These are phyloP conservation scores for Lachancea cidri DNA, from an alignment of 805 yeast species.

Conservation along the genomic window DNA sequence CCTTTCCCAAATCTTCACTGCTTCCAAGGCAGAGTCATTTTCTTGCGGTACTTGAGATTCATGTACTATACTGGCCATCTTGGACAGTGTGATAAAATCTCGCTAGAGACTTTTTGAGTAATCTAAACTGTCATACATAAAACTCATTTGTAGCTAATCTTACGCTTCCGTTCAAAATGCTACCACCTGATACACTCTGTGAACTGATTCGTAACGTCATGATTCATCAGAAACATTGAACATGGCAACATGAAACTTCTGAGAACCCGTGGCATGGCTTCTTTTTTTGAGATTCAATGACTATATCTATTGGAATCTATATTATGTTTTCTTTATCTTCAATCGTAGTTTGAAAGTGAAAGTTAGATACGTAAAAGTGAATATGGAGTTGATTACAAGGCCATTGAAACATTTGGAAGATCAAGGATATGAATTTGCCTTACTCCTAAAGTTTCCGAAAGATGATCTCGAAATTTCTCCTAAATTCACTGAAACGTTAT, in stretches of 20 bases:
- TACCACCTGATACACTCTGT: not conserved
- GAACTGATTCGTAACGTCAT: too few species aligned
- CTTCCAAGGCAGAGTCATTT: conserved; percentile 29
- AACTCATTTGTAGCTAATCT: conserved; percentile 6
- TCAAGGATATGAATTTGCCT: conserved; percentile 4
- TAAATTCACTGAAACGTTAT: too few species aligned
- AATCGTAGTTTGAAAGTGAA: too few species aligned
- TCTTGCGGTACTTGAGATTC: not conserved
- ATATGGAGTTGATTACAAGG: conserved; percentile 3
- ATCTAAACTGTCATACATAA: conserved; percentile 5
- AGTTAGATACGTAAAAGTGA: too few species aligned
- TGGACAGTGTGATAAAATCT: not conserved
- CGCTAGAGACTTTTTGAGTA: conserved; percentile 1
- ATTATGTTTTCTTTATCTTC: too few species aligned
- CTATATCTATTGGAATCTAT: too few species aligned
- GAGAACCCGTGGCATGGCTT: too few species aligned
- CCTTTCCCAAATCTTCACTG: conserved; percentile 59
- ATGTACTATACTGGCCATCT: not conserved
- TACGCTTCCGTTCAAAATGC: conserved; percentile 1
- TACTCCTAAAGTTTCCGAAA: not conserved
- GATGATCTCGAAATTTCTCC: not conserved
- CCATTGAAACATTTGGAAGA: conserved; percentile 1
- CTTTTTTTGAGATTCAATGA: too few species aligned
- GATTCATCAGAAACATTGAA: not conserved
- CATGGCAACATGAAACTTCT: not conserved